Evolutionary conservation across 352 stramenopile species (phyloP), one percentile per base, ranked within the genome.

Genomic region (Aphanomyces euteiches): DNA sequence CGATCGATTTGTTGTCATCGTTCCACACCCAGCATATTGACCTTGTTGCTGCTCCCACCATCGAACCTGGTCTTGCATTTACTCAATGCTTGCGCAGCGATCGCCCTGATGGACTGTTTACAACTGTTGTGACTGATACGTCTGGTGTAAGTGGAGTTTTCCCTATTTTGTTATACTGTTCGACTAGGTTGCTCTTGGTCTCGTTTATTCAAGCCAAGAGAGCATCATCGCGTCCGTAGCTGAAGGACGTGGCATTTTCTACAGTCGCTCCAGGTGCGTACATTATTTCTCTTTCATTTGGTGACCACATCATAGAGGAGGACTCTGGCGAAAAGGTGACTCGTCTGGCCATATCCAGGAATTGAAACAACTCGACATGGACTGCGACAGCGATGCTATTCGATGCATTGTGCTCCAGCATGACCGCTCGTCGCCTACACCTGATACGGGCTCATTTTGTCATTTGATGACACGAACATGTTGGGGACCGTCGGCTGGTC

Each of bases 351-450:
- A 97, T 73, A 87, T 87, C 50, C 96, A 99, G 82, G 89, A 89
- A 67, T 84, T 99, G 6, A 79, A 98, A 56, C 80, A 91, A 47
- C 78, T 98, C 56, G 93, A 98, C 72, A 78, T 98, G 6, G 96
- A 99, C 82, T 99, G 95, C 75, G 95, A 99, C 77, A 95, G 88
- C 54, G 96, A 99, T 78, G 96, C 96, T 3, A 72, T 99, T 63
- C 87, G 94, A 21, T 98, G 98, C 74, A 98, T 82, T 5, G 96
- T 99, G 41, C 89, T 87, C 36, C 96, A 98, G 76, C 59, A 75
- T 19, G 39, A 21, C 13, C 28, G 12, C 13, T 7, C 3, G 10
- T 21, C 38, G 34, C 38, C 28, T 19, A 53, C 37, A 28, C 41
- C 43, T 19, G 69, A 48, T 47, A 83, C 73, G 4, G 84, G 83